Base-by-base conservation (phyloP, 306 rosid genomes). In the Quercus robur region DNA sequence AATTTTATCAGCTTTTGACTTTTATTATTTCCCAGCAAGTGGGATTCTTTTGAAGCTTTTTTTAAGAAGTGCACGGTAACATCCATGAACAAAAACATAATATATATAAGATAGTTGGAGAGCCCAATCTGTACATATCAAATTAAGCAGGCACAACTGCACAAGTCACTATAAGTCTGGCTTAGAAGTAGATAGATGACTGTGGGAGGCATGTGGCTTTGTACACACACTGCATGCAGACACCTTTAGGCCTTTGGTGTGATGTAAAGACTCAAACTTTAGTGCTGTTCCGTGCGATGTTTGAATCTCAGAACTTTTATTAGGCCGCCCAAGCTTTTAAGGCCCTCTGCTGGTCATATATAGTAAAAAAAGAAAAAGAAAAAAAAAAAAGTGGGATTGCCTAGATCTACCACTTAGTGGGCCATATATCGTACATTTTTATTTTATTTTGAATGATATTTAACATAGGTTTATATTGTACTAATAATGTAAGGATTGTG, bases 311-410 rank as follows among this genome's bases (percentile, higher is more conserved):
- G 9, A 25, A 69, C 79, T 84, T 88, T 85, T 85, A 85, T 85
- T 85, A 85, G 76, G 91, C 88, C 87, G 85, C 86, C 87, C 83
- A 81, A 52, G 63, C 85, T 78, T 83, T 84, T 61, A 5, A 41
- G 63, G 75, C 14, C 35, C 56, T 66, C 52, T 72, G 54, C 30
- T 64, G 11, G 68, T 56, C 57, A 21, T 6, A 61, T 51, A 66
- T 63, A 11, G 14, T 1, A 1, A 49, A 49, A 13, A 49, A 49
- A 46, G 11, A 2, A 10, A 46, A 46, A 46, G 11, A 10, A 44
- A 11, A 12, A 46, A 41, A 19, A 38, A 75, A 78, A 75, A 44
- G 11, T 13, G 66, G 79, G 85, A 77, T 79, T 46, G 52, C 76
- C 54, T 70, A 77, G 85, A 88, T 82, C 85, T 77, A 67, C 81